Base-by-base conservation (phyloP, 306 rosid genomes). In the Gleditsia sinensis region DNA sequence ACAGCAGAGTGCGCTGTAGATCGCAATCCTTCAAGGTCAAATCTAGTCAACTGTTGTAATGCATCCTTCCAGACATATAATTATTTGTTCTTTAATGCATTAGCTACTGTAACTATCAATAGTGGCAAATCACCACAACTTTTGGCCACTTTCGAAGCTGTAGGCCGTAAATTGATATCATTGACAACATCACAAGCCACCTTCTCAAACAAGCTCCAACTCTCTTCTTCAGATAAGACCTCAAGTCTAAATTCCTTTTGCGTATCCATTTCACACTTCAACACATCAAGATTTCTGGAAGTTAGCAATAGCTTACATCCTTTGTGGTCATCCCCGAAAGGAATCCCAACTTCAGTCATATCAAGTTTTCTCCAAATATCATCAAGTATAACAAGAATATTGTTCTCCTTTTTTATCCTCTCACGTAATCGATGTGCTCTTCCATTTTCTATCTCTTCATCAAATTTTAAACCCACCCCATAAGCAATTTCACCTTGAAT, bases 401-500 rank as follows among this genome's bases (percentile, higher is more conserved):
- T 67, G 0, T 27, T n/a, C 40, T 67, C 72, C 5, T 6, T 67
- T 3, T 2, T 27, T 46, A 67, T 30, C 40, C 42, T 67, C 12
- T 43, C 25, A 0, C 43, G 34, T 17, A 45, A 37, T 0, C 19
- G n/a, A 0, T 6, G 17, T 7, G 58, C 72, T 8, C 58, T 45
- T 45, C 21, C 17, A 6, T 4, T 1, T 7, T 14, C 1, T 1
- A 13, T 14, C 25, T 27, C 23, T 9, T 45, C 24, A 13, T 45
- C 17, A n/a, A 67, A 28, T 46, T 14, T 46, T 1, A 71, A 1
- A 32, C 10, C 42, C 53, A 78, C 63, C 1, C 13, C 10, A 16
- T 71, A 49, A 3, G 69, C 68, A 20, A 78, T 33, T 61, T 50
- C 49, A n/a, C 7, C 8, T 78, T 70, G 77, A 50, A 77, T 69